phyloP scores from a whole-genome alignment of 2,329 filamentous ascomycete genomes.

The Botrytis paeoniae region DNA sequence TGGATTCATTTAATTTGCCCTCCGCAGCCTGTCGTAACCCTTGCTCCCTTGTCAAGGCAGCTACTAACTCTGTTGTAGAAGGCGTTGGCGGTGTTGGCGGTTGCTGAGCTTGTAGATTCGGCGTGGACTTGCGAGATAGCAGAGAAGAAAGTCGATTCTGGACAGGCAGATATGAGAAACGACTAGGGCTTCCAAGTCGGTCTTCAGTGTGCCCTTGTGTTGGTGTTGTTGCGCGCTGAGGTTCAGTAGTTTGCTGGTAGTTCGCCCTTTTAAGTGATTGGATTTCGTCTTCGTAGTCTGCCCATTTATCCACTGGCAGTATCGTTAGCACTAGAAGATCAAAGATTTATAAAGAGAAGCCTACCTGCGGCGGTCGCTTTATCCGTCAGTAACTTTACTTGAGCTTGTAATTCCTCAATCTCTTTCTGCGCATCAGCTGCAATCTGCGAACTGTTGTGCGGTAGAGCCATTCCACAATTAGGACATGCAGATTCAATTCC shows the following conservation, averaged over 20 bases:
- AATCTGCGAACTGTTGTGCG: conserved; percentile 28
- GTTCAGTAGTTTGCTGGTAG: conserved; percentile 25
- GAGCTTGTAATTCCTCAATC: conserved; percentile 67
- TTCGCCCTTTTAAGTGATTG: conserved; percentile 51
- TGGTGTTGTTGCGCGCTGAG: conserved; percentile 12
- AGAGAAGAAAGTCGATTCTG: conserved; percentile 44
- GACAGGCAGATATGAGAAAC: conserved; percentile 34
- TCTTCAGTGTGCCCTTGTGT: conserved; percentile 36
- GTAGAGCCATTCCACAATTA: conserved; percentile 36
- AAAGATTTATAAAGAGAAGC: conserved; percentile 27
- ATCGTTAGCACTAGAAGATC: conserved; percentile 16
- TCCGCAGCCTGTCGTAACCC: conserved; percentile 66
- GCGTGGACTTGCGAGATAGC: conserved; percentile 49
- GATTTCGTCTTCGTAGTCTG: conserved; percentile 79
- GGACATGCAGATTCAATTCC: conserved; percentile 29
- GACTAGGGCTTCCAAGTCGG: conserved; percentile 31
- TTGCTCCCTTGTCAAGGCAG: conserved; percentile 65
- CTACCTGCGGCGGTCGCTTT: conserved; percentile 63
- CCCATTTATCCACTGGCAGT: conserved; percentile 56
- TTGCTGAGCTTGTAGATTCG: conserved; percentile 38
- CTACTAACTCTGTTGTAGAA: conserved; percentile 51
- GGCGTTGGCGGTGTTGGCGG: conserved; percentile 29
- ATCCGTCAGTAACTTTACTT: conserved; percentile 66
- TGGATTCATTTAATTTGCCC: conserved; percentile 61
- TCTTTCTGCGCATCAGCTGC: conserved; percentile 50